phyloP scores from a whole-genome alignment of 2,329 filamentous ascomycete genomes.

The Calonectria pseudoturangicola region DNA sequence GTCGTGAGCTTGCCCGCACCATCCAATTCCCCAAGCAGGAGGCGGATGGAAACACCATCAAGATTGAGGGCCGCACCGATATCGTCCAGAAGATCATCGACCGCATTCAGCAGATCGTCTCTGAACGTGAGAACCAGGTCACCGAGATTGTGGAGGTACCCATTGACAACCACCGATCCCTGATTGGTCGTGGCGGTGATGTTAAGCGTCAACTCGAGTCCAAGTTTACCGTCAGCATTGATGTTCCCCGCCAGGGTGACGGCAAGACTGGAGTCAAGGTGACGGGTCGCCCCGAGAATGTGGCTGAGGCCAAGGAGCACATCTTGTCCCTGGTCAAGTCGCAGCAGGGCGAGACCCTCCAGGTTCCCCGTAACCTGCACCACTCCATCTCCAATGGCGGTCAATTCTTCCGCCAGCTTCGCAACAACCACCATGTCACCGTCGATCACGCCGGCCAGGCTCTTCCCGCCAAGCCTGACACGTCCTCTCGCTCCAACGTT shows the following conservation, averaged over 20 bases:
- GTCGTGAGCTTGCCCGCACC: slow-evolving; percentile 87
- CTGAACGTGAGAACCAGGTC: slow-evolving; percentile 88
- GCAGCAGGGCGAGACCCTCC: slow-evolving; percentile 90
- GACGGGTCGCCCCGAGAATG: slow-evolving; percentile 84
- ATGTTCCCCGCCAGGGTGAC: slow-evolving; percentile 92
- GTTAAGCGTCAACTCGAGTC: slow-evolving; percentile 89
- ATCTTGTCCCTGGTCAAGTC: slow-evolving; percentile 87
- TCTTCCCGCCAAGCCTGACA: slow-evolving; percentile 81
- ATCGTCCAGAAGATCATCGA: slow-evolving; percentile 93
- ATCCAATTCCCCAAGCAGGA: slow-evolving; percentile 97
- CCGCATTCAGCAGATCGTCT: slow-evolving; percentile 87
- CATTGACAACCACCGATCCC: slow-evolving; percentile 89
- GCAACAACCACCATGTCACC: slow-evolving; percentile 89
- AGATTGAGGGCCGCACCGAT: slow-evolving; percentile 87
- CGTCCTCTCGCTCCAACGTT: slow-evolving; percentile 73
- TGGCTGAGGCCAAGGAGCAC: slow-evolving; percentile 91
- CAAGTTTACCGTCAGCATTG: slow-evolving; percentile 89
- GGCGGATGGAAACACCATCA: slow-evolving; percentile 87
- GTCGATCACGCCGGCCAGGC: slow-evolving; percentile 92
- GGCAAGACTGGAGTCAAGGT: slow-evolving; percentile 91
- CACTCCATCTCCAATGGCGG: slow-evolving; percentile 91
- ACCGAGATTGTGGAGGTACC: slow-evolving; percentile 88
- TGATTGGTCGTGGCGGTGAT: slow-evolving; percentile 95
- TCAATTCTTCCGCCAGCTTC: slow-evolving; percentile 92
- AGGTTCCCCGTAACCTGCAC: slow-evolving; percentile 88